Base-by-base conservation (phyloP, 2,329 filamentous ascomycete genomes). In the Salinomyces thailandicus region DNA sequence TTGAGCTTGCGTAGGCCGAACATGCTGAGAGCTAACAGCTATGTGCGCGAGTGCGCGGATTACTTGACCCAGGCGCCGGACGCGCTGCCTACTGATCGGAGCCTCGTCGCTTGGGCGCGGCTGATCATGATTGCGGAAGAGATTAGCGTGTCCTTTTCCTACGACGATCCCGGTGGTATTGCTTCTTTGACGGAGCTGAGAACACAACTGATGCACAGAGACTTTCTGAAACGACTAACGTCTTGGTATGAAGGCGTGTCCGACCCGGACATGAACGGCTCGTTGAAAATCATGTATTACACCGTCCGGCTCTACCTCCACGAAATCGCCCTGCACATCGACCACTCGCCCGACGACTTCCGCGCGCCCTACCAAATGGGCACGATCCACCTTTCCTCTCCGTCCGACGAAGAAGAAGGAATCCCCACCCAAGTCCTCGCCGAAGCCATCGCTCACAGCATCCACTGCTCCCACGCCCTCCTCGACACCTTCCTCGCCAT, bases 281-380 rank as follows among this genome's bases (percentile, higher is more conserved):
- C 74, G 0, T 63, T 85, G 31, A 62, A 64, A 13, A 69, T 85
- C 46, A 72, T 73, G 42, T 77, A 83, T 46, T 66, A 78, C 44
- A 71, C 80, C 2, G 55, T 84, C 22, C 79, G 70, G 43, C 63
- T 87, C 3, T 85, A 82, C 53, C 77, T 86, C 64, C 79, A 87
- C 54, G 83, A 87, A 57, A 74, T 83, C 36, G 77, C 74, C 2
- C 72, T 87, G 44, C 77, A 84, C 45, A 66, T 73, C 6, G 77
- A 82, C 35, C 71, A 73, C 43, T 66, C 64, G 14, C 65, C 68
- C 2, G 68, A 75, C 5, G 69, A 77, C 17, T 69, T 72, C 48
- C 55, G 42, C 31, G 55, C 57, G 41, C 63, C 63, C 14, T 64
- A 65, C 5, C 64, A 65, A 49, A 66, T 62, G 52, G 59, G 64